Percentiles rank a stretch among this genome's conserved stretches.
Evolutionary conservation across 805 yeast species (phyloP).

Genomic region (Lipomyces orientalis): DNA sequence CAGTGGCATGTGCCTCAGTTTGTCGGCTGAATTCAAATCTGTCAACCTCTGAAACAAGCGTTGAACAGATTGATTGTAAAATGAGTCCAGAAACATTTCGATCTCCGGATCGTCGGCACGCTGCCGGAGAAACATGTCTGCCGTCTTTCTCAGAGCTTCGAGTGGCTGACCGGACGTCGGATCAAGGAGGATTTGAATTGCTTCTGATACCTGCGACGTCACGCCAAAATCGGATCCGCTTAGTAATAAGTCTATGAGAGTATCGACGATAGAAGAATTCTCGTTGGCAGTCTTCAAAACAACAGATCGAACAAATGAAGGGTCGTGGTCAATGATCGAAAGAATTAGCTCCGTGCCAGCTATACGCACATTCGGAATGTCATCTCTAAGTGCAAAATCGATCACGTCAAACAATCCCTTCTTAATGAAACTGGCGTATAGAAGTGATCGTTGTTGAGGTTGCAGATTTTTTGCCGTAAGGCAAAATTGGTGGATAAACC

Average conservation of each 20-base stretch:
- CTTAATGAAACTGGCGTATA: slow-evolving; percentile 67
- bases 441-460: slow-evolving; percentile 62
- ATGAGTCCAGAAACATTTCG: slow-evolving; percentile 57
- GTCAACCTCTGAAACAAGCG: slow-evolving; percentile 58
- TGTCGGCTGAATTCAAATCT: slow-evolving; percentile 37
- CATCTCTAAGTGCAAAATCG: slow-evolving; percentile 69
- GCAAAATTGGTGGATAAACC: slow-evolving; percentile 79
- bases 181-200: slow-evolving; percentile 74
- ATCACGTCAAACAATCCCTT: slow-evolving; percentile 74
- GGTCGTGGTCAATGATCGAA: slow-evolving; percentile 83
- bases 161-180: slow-evolving; percentile 47
- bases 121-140: slow-evolving; percentile 31
- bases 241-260: slow-evolving; percentile 62
- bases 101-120: slow-evolving; percentile 29
- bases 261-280: slow-evolving; percentile 42
- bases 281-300: slow-evolving; percentile 15
- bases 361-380: slow-evolving; percentile 56
- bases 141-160: slow-evolving; percentile 17
- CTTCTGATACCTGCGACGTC: slow-evolving; percentile 83
- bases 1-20: slow-evolving; percentile 6
- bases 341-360: slow-evolving; percentile 82
- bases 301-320: slow-evolving; percentile 41
- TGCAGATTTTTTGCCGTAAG: slow-evolving; percentile 72
- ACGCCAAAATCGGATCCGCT: slow-evolving; percentile 72
- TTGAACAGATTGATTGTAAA: slow-evolving; percentile 69